Conservation (phyloP, 1,284 basidiomycete species). For the Boletus smithii region DNA sequence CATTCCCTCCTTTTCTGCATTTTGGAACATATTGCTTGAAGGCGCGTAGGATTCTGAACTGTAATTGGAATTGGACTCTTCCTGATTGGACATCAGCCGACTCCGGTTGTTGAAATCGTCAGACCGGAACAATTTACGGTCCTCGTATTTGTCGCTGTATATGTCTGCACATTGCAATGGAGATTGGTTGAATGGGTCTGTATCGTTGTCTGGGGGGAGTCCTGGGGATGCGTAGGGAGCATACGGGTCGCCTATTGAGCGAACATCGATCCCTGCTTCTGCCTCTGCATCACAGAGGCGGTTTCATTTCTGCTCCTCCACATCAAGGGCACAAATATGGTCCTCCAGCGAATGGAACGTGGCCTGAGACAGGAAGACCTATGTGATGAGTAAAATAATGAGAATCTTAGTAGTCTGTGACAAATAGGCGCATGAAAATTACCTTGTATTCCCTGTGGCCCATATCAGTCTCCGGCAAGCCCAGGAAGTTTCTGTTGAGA, state of each 20-base stretch:
- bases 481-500: conserved; percentile 64
- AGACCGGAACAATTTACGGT: conserved; percentile 69
- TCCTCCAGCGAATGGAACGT: conserved; percentile 93
- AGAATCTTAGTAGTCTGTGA: neutral
- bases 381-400: conserved; percentile 5
- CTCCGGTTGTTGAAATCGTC: conserved; percentile 76
- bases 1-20: conserved; percentile 68
- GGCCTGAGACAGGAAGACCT: conserved; percentile 88
- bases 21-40: conserved; percentile 92
- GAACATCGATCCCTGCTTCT: conserved; percentile 68
- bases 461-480: conserved; percentile 70
- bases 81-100: conserved; percentile 68
- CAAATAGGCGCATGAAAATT: conserved; percentile 29
- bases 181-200: conserved; percentile 51
- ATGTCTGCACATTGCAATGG: conserved; percentile 68
- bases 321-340: conserved; percentile 75
- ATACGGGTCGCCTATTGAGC: conserved; percentile 73
- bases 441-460: conserved; percentile 80
- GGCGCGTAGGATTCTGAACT: conserved; percentile 90
- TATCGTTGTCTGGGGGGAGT: conserved; percentile 43
- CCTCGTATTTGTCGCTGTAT: conserved; percentile 79
- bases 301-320: conserved; percentile 80
- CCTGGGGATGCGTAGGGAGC: conserved; percentile 62
- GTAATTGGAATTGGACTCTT: conserved; percentile 76
- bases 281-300: conserved; percentile 71